These are phyloP conservation scores for Metschnikowia vanudenii DNA, from an alignment of 805 yeast genomes.

Conservation along the genomic window DNA sequence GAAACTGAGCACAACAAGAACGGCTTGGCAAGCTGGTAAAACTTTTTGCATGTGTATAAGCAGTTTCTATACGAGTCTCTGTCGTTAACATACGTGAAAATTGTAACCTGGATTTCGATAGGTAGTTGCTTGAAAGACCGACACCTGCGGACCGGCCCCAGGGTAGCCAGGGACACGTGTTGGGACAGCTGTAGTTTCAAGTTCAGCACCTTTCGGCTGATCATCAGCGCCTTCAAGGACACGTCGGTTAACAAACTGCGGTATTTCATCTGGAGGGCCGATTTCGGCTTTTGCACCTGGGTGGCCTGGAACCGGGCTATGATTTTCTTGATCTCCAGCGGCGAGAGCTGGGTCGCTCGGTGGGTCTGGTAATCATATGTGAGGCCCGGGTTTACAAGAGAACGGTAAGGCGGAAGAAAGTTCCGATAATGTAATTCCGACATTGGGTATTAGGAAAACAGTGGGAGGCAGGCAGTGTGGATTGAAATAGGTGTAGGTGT, in stretches of 20 bases:
- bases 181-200: background rate
- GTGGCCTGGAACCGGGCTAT: slow-evolving; percentile 17
- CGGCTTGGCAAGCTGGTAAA: slow-evolving; percentile 52
- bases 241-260: slow-evolving; percentile 50
- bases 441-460: slow-evolving; percentile 2
- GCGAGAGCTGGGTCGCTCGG: slow-evolving; percentile 38
- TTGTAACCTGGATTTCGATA: slow-evolving; percentile 39
- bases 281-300: slow-evolving; percentile 17
- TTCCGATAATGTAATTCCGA: slow-evolving; percentile 14
- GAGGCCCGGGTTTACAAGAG: slow-evolving; percentile 48
- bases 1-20: slow-evolving; percentile 53
- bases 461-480: too few species aligned
- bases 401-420: slow-evolving; percentile 52
- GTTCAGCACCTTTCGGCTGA: slow-evolving; percentile 30
- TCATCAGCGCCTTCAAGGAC: slow-evolving; percentile 40
- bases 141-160: slow-evolving; percentile 9
- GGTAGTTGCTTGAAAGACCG: slow-evolving; percentile 36
- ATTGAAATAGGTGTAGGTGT: too few species aligned
- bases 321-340: slow-evolving; percentile 30
- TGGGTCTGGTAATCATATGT: slow-evolving; percentile 52
- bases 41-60: slow-evolving; percentile 50
- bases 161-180: background rate
- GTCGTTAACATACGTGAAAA: slow-evolving; percentile 36
- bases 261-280: slow-evolving; percentile 45
- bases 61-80: slow-evolving; percentile 37